Base-by-base conservation (phyloP, 23 red algal species). In the Gracilariopsis chorda region DNA sequence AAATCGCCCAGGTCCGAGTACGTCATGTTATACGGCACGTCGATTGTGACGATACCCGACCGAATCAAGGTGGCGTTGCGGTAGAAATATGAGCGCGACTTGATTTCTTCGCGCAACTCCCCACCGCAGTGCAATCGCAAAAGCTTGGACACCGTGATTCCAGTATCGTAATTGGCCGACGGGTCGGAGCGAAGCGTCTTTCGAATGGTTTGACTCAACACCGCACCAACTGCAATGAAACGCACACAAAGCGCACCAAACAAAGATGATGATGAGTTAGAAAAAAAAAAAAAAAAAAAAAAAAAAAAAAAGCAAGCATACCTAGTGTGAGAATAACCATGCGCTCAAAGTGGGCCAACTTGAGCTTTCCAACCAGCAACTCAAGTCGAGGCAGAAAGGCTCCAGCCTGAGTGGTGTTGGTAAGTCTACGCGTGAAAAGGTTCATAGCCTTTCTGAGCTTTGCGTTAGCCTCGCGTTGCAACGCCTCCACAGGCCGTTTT, bases 281-380 rank as follows among this genome's bases (percentile, higher is more conserved):
- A 52, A 40, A 52, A 78, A 8, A 78, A 78, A 30, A 3, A 4
- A 78, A 78, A 1, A 0, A 27, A 76, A 27, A 46, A 0, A 1
- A 43, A 74, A 48, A 72, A 21, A 87, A 23, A 23, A 67, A 72
- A 20, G 45, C 11, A n/a, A 89, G 60, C 85, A 37, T 89, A 89
- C 85, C 85, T 17, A 91, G 77, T n/a, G 88, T 91, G 58, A 91
- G 61, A 72, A 91, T 91, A 55, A 91, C 88, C 75, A 91, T 82
- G 41, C 88, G 74, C 45, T 91, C 88, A 72, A 91, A 91, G 58
- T 91, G 77, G 0, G 57, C 88, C 44, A 91, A 41, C 44, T 91
- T 82, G 27, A 91, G 77, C 45, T 91, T 91, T 43, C 77, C 71
- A 3, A 91, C 88, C 63, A 91, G 35, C 19, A 91, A 62, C 77